Percentiles rank a stretch among this genome's conserved stretches.
phyloP scores from a whole-genome alignment of 2,329 filamentous ascomycete species.

The Arthrocladium fulminans region DNA sequence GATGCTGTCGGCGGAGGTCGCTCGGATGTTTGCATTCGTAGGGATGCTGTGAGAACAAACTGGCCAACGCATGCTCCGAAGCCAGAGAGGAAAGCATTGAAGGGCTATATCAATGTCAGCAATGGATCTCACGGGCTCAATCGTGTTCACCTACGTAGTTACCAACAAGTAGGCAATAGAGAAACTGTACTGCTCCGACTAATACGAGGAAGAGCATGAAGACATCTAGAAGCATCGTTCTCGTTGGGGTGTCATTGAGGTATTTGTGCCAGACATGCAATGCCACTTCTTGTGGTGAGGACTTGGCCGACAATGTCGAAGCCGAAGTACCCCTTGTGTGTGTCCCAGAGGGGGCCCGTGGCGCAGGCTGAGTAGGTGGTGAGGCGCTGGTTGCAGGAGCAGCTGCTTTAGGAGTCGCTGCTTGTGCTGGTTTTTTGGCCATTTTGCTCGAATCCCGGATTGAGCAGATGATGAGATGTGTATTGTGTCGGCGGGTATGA shows the following conservation, averaged over 20 bases:
- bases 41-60: slow-evolving; percentile 83
- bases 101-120: slow-evolving; percentile 54
- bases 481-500: not conserved
- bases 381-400: not conserved
- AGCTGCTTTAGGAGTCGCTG: not conserved
- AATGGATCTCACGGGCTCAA: not conserved
- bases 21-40: slow-evolving; percentile 82
- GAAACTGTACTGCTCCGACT: slow-evolving; percentile 82
- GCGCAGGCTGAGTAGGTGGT: not conserved
- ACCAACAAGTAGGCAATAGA: slow-evolving; percentile 82
- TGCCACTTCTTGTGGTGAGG: slow-evolving; percentile 49
- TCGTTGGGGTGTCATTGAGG: slow-evolving; percentile 69
- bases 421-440: slow-evolving; percentile 3
- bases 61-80: slow-evolving; percentile 93
- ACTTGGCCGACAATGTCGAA: slow-evolving; percentile 29
- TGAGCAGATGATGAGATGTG: not conserved
- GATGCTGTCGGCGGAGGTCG: slow-evolving; percentile 18
- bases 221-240: slow-evolving; percentile 81
- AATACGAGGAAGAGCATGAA: slow-evolving; percentile 83
- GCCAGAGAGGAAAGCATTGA: slow-evolving; percentile 95
- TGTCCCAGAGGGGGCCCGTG: not conserved
- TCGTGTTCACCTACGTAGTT: slow-evolving; percentile 67
- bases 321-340: not conserved
- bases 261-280: slow-evolving; percentile 70
- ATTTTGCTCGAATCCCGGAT: not conserved